Percentiles rank a stretch among this genome's conserved stretches.
phyloP scores from a whole-genome alignment of 305 asterid species.

The Solanum hybrid region DNA sequence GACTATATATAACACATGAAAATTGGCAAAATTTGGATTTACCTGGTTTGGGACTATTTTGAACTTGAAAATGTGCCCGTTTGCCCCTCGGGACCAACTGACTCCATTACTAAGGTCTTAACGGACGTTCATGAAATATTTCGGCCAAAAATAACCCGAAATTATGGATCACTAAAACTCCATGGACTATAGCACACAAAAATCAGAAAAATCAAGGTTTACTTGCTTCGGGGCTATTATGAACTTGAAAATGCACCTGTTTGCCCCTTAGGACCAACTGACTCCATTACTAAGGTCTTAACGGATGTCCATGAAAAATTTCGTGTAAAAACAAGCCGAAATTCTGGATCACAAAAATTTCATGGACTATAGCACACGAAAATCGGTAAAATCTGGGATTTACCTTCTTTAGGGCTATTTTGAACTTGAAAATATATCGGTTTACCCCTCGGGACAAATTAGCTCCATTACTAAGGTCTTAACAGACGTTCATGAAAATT shows the following conservation, averaged over 20 bases:
- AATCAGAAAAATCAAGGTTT: neutral
- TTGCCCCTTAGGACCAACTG: neutral
- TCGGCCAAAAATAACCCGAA: too few species aligned
- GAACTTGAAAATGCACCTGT: neutral
- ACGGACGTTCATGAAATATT: too few species aligned
- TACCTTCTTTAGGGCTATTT: neutral
- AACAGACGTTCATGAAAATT: too few species aligned
- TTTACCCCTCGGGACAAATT: neutral
- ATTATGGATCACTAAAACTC: too few species aligned
- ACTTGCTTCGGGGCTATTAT: neutral
- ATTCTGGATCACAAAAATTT: neutral
- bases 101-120: too few species aligned
- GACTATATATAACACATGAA: too few species aligned
- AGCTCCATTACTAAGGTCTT: too few species aligned
- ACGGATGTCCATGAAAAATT: neutral
- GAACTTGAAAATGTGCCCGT: too few species aligned
- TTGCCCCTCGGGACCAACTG: too few species aligned
- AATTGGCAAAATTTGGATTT: too few species aligned
- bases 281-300: neutral
- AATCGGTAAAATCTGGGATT: neutral
- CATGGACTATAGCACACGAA: neutral
- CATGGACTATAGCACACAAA: neutral
- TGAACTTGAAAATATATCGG: neutral
- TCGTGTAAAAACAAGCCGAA: too few species aligned
- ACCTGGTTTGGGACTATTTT: too few species aligned